A percentile compares a stretch with the other conserved stretches of the same genome.
Conservation (phyloP, 352 stramenopile genomes). For the Thraustotheca clavata region DNA sequence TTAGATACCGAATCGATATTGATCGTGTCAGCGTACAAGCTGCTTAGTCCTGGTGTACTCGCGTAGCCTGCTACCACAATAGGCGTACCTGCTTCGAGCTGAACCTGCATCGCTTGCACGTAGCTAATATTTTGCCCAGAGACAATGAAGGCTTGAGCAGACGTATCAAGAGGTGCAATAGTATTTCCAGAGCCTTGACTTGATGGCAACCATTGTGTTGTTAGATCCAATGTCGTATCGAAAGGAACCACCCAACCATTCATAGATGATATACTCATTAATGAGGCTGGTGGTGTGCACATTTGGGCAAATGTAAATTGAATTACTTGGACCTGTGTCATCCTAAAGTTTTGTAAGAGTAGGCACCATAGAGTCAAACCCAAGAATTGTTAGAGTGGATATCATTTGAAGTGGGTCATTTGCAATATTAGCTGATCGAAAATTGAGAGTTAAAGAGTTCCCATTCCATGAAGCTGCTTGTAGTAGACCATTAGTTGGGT, state of each 20-base stretch:
- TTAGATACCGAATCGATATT: no score
- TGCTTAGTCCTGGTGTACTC: no score
- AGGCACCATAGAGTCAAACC: no score
- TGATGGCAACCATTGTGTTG: background rate
- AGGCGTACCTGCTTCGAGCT: background rate
- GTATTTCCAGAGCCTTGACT: background rate
- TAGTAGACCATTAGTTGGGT: background rate
- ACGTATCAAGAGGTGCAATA: no score
- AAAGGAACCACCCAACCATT: slow-evolving; percentile 12
- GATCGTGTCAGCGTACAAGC: no score
- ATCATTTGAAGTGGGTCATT: background rate
- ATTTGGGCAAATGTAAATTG: background rate
- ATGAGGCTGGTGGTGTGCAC: no score
- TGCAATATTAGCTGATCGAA: background rate
- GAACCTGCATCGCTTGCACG: background rate
- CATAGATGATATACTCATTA: no score
- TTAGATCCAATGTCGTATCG: background rate
- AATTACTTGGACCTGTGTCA: background rate
- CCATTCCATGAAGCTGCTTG: background rate
- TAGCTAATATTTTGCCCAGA: background rate
- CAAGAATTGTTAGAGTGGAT: background rate
- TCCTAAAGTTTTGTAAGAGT: no score
- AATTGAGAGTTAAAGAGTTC: background rate
- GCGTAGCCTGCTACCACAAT: slow-evolving; percentile 7
- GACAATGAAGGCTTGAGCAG: background rate